A percentile compares a stretch with the other conserved stretches of the same genome.
Evolutionary conservation across 331 rosid genomes (phyloP).

Genomic region (Ulmus americana): DNA sequence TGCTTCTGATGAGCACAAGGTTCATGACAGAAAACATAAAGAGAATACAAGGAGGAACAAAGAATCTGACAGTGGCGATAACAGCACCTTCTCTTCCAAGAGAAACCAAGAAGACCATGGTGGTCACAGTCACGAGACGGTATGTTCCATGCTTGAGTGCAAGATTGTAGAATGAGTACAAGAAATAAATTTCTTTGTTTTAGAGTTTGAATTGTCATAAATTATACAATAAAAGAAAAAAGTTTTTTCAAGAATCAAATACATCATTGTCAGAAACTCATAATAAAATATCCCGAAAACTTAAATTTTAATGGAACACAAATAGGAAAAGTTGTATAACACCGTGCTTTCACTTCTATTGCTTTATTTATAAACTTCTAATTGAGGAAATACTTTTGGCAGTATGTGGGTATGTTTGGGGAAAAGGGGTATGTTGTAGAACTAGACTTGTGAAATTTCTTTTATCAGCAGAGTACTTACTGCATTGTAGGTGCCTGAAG

Average conservation of each 20-base stretch:
- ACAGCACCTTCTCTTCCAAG: constrained; percentile 45
- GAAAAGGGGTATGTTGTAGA: background rate
- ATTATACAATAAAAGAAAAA: background rate
- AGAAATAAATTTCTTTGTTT: constrained; percentile 17
- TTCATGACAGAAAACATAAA: constrained; percentile 60
- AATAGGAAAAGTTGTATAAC: no score
- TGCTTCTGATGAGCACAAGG: constrained; percentile 59
- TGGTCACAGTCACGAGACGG: constrained; percentile 66
- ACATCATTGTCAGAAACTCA: background rate
- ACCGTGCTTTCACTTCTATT: no score
- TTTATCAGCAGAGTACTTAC: background rate
- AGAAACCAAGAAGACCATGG: constrained; percentile 67
- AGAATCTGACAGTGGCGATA: constrained; percentile 56
- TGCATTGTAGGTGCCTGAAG: background rate
- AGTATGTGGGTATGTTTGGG: background rate
- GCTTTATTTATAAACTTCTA: background rate
- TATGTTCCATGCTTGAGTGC: constrained; percentile 44
- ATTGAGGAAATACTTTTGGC: background rate
- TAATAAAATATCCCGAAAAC: no score
- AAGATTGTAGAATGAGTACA: constrained; percentile 28
- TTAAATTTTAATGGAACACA: no score
- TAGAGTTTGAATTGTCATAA: constrained; percentile 21
- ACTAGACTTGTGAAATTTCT: background rate
- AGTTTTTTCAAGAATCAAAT: background rate
- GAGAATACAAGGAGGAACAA: constrained; percentile 69